Conservation (phyloP, 176 grass and related monocot species). For the Avena atlantica region DNA sequence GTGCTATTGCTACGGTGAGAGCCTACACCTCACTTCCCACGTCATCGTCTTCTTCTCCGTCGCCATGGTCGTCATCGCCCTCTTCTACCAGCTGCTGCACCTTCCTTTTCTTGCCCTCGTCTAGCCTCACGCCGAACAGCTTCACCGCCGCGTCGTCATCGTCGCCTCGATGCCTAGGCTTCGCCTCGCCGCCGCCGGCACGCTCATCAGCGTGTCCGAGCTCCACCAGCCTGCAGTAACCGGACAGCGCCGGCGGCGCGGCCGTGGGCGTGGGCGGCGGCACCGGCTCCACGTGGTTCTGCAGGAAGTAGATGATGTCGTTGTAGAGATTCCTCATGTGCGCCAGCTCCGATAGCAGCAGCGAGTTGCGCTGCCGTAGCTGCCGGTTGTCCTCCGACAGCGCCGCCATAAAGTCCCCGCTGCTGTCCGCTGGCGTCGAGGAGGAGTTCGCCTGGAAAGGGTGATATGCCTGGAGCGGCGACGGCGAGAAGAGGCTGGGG, state of each 20-base stretch:
- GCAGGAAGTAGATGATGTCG: constrained; percentile 95
- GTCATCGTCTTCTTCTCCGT: constrained; percentile 29
- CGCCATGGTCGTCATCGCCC: constrained; percentile 25
- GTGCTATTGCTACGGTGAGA: constrained; percentile 6
- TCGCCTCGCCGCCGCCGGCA: not conserved
- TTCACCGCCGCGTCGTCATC: constrained; percentile 53
- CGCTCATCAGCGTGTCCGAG: constrained; percentile 35
- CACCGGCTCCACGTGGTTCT: constrained; percentile 55
- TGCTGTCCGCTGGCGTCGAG: not conserved
- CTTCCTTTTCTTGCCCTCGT: constrained; percentile 68
- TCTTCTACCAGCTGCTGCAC: constrained; percentile 31
- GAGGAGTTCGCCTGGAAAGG: constrained; percentile 46
- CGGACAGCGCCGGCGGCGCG: not conserved
- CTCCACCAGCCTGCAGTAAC: constrained; percentile 58
- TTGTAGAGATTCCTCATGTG: constrained; percentile 98
- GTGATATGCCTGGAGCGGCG: not conserved
- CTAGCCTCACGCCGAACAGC: constrained; percentile 88
- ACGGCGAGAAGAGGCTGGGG: constrained; percentile 40
- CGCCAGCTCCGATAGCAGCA: constrained; percentile 80
- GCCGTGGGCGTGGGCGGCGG: not conserved
- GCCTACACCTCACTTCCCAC: constrained; percentile 47
- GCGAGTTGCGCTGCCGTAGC: constrained; percentile 80
- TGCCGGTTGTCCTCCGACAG: constrained; percentile 90
- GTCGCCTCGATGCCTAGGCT: not conserved
- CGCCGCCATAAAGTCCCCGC: constrained; percentile 62